A percentile compares a stretch with the other conserved stretches of the same genome.
These are phyloP conservation scores for Pisolithus microcarpus DNA, from an alignment of 768 basidiomycete species.

Conservation along the genomic window DNA sequence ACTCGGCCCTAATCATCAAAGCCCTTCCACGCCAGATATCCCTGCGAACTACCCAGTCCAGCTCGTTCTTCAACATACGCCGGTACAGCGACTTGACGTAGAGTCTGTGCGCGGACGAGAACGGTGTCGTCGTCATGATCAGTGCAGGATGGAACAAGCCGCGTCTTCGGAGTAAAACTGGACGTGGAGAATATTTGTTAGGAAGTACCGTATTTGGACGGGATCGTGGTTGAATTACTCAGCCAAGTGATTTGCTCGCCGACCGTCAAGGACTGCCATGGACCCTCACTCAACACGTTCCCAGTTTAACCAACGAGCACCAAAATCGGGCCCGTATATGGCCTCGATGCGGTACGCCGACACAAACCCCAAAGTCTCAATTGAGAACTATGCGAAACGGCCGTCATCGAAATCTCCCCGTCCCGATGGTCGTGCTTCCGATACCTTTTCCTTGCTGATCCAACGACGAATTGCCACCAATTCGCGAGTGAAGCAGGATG, in stretches of 20 bases:
- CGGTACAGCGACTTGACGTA: constrained; percentile 92
- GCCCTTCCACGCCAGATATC: constrained; percentile 85
- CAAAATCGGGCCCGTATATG: constrained; percentile 56
- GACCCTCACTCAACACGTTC: constrained; percentile 71
- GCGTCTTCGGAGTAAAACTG: not conserved
- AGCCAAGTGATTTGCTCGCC: not conserved
- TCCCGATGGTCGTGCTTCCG: constrained; percentile 2
- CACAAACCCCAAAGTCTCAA: constrained; percentile 30
- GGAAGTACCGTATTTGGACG: constrained; percentile 11
- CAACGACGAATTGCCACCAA: constrained; percentile 77
- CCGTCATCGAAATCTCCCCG: constrained; percentile 22
- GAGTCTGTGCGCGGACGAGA: constrained; percentile 67
- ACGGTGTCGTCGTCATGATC: constrained; percentile 51
- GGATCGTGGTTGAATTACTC: not conserved
- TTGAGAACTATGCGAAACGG: constrained; percentile 43
- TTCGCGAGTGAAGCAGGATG: constrained; percentile 69
- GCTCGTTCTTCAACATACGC: constrained; percentile 75
- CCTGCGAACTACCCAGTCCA: constrained; percentile 85
- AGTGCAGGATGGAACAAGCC: constrained; percentile 1
- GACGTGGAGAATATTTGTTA: constrained; percentile 4
- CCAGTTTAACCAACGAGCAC: constrained; percentile 68
- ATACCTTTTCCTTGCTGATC: constrained; percentile 10
- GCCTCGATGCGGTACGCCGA: constrained; percentile 43
- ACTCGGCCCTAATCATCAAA: constrained; percentile 81
- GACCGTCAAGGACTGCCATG: constrained; percentile 37